A percentile compares a stretch with the other conserved stretches of the same genome.
Evolutionary conservation across 148 eudicot genomes (phyloP).

Genomic region (Suaeda aralocaspica): DNA sequence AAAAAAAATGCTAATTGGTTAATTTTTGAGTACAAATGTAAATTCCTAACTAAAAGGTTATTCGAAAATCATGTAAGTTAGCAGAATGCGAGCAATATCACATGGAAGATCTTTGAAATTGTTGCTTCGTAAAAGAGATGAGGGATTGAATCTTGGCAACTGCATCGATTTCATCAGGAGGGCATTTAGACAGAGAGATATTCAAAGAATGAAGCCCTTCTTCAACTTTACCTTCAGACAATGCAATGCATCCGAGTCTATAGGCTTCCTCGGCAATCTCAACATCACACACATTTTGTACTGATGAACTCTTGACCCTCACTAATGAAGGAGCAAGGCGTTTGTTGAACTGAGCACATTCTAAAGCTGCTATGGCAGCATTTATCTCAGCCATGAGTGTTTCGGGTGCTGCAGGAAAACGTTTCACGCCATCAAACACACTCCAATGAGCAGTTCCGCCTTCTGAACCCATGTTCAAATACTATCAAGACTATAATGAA

Average conservation of each 20-base stretch:
- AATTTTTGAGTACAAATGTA: not conserved
- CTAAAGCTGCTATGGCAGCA: constrained; percentile 56
- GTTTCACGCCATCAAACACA: constrained; percentile 59
- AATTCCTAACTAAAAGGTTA: not conserved
- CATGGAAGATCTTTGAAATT: constrained; percentile 37
- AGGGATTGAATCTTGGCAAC: constrained; percentile 68
- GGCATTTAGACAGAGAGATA: constrained; percentile 68
- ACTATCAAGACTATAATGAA: not conserved
- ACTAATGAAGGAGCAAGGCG: constrained; percentile 32
- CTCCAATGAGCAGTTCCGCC: constrained; percentile 42
- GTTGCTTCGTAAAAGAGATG: constrained; percentile 49
- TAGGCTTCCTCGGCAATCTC: constrained; percentile 68
- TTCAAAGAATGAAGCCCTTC: constrained; percentile 67
- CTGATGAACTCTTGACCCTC: constrained; percentile 28
- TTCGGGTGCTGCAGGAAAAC: constrained; percentile 49
- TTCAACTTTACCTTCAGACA: constrained; percentile 68
- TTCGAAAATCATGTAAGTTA: not conserved
- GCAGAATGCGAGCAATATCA: constrained; percentile 28
- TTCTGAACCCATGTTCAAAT: constrained; percentile 45
- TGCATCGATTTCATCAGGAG: constrained; percentile 63
- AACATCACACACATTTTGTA: constrained; percentile 43
- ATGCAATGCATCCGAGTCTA: constrained; percentile 51
- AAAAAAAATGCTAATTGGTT: not conserved
- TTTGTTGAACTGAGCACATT: constrained; percentile 46
- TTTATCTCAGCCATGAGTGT: constrained; percentile 68